Evolutionary conservation across 129 eudicot species (phyloP).

Genomic region (Escallonia herrerae): DNA sequence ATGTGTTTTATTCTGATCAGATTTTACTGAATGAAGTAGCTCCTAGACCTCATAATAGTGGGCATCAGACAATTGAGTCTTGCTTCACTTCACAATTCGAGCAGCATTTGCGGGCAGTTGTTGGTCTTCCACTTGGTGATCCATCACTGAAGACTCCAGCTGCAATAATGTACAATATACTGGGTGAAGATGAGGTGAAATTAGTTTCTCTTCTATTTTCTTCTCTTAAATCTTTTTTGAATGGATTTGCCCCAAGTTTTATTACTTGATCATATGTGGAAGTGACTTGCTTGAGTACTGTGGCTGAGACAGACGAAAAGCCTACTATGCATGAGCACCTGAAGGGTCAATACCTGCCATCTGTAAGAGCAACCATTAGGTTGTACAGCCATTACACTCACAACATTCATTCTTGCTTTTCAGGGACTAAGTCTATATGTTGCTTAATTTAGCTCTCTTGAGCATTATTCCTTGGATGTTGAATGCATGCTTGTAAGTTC

Average conservation of each 20-base stretch:
- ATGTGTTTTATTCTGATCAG: constrained; percentile 31
- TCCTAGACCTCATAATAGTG: constrained; percentile 97
- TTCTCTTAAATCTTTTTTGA: not conserved
- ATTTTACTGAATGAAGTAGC: constrained; percentile 94
- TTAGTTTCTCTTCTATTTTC: not conserved
- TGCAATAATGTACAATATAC: constrained; percentile 90
- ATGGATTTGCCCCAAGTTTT: not conserved
- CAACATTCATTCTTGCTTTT: too few relatives aligned
- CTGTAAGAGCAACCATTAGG: too few relatives aligned
- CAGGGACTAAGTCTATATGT: too few relatives aligned
- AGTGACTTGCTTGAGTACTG: not conserved
- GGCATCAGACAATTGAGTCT: constrained; percentile 89
- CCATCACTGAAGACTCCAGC: constrained; percentile 95
- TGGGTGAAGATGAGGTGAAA: constrained; percentile 90
- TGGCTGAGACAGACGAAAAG: not conserved
- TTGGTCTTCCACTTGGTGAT: constrained; percentile 98
- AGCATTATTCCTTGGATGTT: too few relatives aligned
- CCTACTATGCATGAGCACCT: not conserved
- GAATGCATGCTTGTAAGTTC: too few relatives aligned
- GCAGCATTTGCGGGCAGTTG: constrained; percentile 91
- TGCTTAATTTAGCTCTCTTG: too few relatives aligned
- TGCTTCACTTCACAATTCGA: constrained; percentile 92
- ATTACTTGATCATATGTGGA: not conserved
- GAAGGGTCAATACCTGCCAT: too few relatives aligned
- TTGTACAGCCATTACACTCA: too few relatives aligned